Conservation (phyloP, 148 eudicot species). For the Nyssa sinensis region DNA sequence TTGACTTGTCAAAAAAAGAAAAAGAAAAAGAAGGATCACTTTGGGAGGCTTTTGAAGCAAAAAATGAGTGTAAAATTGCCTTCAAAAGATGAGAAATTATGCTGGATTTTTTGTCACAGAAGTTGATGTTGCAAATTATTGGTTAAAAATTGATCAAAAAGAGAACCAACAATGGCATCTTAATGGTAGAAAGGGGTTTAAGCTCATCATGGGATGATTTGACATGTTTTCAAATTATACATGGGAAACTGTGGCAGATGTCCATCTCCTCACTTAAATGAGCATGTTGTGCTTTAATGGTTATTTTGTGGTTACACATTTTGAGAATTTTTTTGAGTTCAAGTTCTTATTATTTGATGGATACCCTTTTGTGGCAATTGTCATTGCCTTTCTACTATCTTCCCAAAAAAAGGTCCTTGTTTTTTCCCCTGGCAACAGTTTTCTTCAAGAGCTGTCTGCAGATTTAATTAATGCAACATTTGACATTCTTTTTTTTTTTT, state of each 20-base stretch:
- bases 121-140: too few species aligned
- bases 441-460: too few species aligned
- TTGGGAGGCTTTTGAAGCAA: background rate
- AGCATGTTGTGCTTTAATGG: background rate
- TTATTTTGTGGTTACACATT: background rate
- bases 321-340: background rate
- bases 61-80: background rate
- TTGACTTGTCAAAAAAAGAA: too few species aligned
- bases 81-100: background rate
- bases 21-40: too few species aligned
- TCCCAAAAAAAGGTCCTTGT: background rate
- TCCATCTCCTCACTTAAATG: background rate
- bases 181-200: background rate
- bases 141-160: background rate
- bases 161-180: background rate
- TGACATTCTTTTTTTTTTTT: conserved; percentile 7
- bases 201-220: background rate
- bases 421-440: too few species aligned
- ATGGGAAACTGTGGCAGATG: too few species aligned
- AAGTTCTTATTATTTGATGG: background rate
- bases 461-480: background rate
- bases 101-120: background rate
- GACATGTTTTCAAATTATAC: background rate
- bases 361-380: background rate
- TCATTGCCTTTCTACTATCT: background rate